phyloP scores from a whole-genome alignment of 2,329 filamentous ascomycete species.

The Chrysosporium queenslandicum region DNA sequence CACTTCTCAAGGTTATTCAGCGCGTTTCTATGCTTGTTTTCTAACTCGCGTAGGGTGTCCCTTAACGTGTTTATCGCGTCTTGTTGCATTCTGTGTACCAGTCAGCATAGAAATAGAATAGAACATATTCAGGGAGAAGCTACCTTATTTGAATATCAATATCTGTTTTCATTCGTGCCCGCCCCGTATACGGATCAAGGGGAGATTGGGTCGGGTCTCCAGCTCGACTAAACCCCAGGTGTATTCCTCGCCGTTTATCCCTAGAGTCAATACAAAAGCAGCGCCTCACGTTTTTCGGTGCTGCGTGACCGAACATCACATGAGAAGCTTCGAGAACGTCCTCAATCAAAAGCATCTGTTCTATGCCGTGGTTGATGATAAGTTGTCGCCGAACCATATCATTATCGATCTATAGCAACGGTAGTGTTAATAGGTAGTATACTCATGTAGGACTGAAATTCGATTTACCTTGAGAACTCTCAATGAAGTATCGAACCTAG shows the following conservation, averaged over 20 bases:
- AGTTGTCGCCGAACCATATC: constrained; percentile 67
- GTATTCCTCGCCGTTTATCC: constrained; percentile 52
- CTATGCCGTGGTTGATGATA: constrained; percentile 71
- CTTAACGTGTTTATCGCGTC: constrained; percentile 45
- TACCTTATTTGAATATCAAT: constrained; percentile 55
- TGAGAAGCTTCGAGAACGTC: constrained; percentile 55
- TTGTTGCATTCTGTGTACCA: constrained; percentile 33
- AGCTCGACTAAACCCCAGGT: constrained; percentile 44
- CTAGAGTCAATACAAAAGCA: constrained; percentile 56
- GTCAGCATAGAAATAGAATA: no score
- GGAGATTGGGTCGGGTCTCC: constrained; percentile 45
- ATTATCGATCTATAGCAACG: constrained; percentile 59
- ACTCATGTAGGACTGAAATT: not conserved
- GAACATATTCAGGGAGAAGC: constrained; percentile 6
- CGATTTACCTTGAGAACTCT: constrained; percentile 55
- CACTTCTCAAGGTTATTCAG: constrained; percentile 43
- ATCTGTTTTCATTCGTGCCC: constrained; percentile 71
- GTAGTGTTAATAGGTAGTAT: no score
- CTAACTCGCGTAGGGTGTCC: constrained; percentile 45
- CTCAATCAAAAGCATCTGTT: constrained; percentile 71
- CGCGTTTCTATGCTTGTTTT: constrained; percentile 40
- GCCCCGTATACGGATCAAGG: constrained; percentile 44
- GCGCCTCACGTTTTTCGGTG: constrained; percentile 60
- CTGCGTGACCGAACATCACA: constrained; percentile 55
- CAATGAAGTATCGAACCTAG: constrained; percentile 64